Base-by-base conservation (phyloP, 2,329 filamentous ascomycete genomes). In the Colletotrichum somersetense region DNA sequence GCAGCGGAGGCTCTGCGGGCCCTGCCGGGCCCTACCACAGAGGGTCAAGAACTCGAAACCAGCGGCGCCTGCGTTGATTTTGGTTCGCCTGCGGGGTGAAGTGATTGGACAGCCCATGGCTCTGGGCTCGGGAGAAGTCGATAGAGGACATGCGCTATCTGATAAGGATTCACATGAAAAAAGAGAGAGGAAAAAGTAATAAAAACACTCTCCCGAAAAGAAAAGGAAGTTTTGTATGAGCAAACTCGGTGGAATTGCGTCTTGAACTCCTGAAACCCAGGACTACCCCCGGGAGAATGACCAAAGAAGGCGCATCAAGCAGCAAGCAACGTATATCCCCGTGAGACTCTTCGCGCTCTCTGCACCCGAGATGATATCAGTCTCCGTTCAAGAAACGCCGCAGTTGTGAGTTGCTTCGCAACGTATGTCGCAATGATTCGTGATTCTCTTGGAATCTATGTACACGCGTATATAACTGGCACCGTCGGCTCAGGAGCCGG, bases 11-110 rank as follows among this genome's bases (percentile, higher is more conserved):
- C 6, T 63, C n/a, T 48, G 38, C 12, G 44, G 50, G 11, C 30
- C 11, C 40, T 68, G 58, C 12, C 8, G 57, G 52, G 58, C n/a
- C 42, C 16, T 62, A 68, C 16, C 58, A 52, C 3, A 16, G 16
- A 5, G 5, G 44, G 11, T 18, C 55, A 20, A 23, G 30, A 38
- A 20, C 12, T 5, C 10, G 59, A 12, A 38, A n/a, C n/a, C 1
- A 26, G 20, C 2, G 7, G 33, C 30, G 20, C 8, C 11, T 62
- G 11, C n/a, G 4, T 35, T 38, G 26, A 18, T 8, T 14, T 16
- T 11, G 18, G 5, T 35, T 35, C 30, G 16, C 18, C 18, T 20
- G 33, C 10, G 20, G 12, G 18, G 12, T 11, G 20, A 35, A n/a
- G 18, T 38, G 6, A n/a, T 14, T 3, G 20, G 33, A n/a, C 20